Evolutionary conservation across 2,329 filamentous ascomycete species (phyloP).

Genomic region (Raffaelea albimanens): DNA sequence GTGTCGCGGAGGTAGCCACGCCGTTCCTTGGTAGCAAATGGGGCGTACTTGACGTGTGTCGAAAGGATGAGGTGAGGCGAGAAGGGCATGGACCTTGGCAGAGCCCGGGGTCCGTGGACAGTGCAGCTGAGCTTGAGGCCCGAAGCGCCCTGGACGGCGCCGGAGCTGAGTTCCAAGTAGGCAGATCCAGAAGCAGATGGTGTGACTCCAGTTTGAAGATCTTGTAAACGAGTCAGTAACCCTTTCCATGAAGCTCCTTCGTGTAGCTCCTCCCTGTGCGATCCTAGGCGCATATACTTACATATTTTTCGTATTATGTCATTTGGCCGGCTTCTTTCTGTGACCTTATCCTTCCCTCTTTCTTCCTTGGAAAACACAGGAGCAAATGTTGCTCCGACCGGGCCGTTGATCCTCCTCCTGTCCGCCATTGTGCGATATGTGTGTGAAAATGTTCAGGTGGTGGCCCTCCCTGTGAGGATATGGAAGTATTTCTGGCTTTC

Average conservation of each 20-base stretch:
- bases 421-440: constrained; percentile 53
- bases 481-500: too few species aligned
- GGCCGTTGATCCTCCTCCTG: constrained; percentile 82
- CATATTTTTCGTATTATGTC: constrained; percentile 79
- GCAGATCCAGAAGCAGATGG: constrained; percentile 91
- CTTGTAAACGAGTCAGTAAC: constrained; percentile 41
- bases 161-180: constrained; percentile 60
- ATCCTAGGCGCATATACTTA: too few species aligned
- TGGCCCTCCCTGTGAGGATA: too few species aligned
- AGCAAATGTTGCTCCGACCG: constrained; percentile 63
- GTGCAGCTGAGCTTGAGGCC: constrained; percentile 88
- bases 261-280: too few species aligned
- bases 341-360: constrained; percentile 31
- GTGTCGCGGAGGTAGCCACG: constrained; percentile 80
- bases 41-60: constrained; percentile 92
- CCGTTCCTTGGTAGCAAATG: constrained; percentile 77
- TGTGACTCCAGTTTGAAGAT: constrained; percentile 83
- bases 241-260: not conserved
- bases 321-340: constrained; percentile 47
- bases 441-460: not conserved
- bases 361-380: constrained; percentile 46
- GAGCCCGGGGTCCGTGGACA: constrained; percentile 83
- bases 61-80: constrained; percentile 86
- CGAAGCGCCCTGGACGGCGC: constrained; percentile 26
- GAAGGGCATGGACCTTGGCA: constrained; percentile 84